Evolutionary conservation across 2,329 filamentous ascomycete species (phyloP), one percentile per base, ranked within the genome.

Genomic region (Alternaria brassicae): DNA sequence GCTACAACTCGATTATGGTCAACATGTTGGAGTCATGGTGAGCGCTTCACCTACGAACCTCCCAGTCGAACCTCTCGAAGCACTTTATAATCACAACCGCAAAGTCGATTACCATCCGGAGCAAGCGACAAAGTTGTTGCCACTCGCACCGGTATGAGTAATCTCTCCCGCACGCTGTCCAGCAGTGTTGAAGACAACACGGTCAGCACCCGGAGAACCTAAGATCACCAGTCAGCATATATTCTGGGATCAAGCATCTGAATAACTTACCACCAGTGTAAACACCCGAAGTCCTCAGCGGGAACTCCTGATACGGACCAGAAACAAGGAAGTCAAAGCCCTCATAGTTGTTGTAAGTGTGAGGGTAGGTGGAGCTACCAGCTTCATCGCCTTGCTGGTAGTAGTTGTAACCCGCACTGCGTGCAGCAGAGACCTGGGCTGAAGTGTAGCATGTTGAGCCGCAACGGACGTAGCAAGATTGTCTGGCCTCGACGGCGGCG

Each of bases 41-140:
- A 45, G 17, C 13, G 13, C 21, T 3, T 56, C 21, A 12, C 28
- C 30, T 15, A 23, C 9, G 21, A 8, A 5, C 2, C 2, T 8
- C 37, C 21, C 21, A n/a, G n/a, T 15, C 23, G 27, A 3, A 10
- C 49, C 7, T 27, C 34, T 28, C 28, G 12, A 42, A 25, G 21
- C 1, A 15, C 23, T 27, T 44, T 8, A 17, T 15, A 25, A 28
- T 17, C 4, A 44, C 8, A 4, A 17, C n/a, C n/a, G n/a, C n/a
- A n/a, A n/a, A n/a, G n/a, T n/a, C n/a, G n/a, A n/a, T 34, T 61
- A 68, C 63, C 65, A 69, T 28, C 79, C 79, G 40, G 72, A 73
- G 73, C 89, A 91, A n/a, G 81, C 84, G 56, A 91, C 87, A 77
- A 91, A 91, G 77, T 84, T 81, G 74, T 91, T 88, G 7, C 87